phyloP scores from a whole-genome alignment of 768 basidiomycete genomes.

The Panellus pusillus region DNA sequence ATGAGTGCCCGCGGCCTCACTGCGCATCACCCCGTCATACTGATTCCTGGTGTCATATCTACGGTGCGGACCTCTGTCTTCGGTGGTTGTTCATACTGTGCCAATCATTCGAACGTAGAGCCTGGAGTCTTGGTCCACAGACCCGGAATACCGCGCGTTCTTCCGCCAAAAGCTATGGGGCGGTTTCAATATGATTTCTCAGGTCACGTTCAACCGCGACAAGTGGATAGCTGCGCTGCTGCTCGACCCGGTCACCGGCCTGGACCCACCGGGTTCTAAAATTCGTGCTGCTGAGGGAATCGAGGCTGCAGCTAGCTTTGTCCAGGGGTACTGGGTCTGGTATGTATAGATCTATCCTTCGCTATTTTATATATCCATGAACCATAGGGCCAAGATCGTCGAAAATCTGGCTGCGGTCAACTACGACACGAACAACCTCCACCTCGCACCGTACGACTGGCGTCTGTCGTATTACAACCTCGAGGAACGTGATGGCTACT shows the following conservation, averaged over 20 bases:
- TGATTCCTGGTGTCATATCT: constrained; percentile 90
- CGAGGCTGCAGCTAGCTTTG: constrained; percentile 82
- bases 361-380: background rate
- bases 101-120: constrained; percentile 43
- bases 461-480: constrained; percentile 85
- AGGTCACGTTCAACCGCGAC: constrained; percentile 80
- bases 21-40: constrained; percentile 75
- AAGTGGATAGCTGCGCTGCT: constrained; percentile 89
- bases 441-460: constrained; percentile 91
- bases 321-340: constrained; percentile 97
- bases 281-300: constrained; percentile 92
- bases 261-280: constrained; percentile 84
- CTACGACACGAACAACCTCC: constrained; percentile 89
- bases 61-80: constrained; percentile 53
- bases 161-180: constrained; percentile 91
- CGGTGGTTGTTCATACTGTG: background rate
- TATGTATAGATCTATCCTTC: constrained; percentile 27
- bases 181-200: constrained; percentile 80
- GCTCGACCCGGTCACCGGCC: constrained; percentile 87
- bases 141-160: constrained; percentile 79
- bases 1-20: constrained; percentile 63
- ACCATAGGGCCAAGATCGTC: constrained; percentile 79
- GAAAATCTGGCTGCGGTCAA: constrained; percentile 92
- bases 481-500: constrained; percentile 89
- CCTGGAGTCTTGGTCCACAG: constrained; percentile 92